These are phyloP conservation scores for Rutstroemia sp. DNA, from an alignment of 2,329 filamentous ascomycete genomes.

Conservation along the genomic window DNA sequence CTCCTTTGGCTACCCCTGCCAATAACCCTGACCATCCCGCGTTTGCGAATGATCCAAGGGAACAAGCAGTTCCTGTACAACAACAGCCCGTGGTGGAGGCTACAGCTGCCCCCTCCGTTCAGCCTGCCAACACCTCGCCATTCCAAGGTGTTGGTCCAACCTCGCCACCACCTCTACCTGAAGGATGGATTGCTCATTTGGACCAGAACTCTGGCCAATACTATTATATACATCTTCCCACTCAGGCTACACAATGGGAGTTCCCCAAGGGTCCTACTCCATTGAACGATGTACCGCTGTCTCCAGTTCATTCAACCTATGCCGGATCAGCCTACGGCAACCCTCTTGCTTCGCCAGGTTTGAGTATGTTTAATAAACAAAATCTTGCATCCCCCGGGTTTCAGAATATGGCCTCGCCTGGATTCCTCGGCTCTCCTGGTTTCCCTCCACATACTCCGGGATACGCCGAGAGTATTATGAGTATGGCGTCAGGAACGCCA, in stretches of 20 bases:
- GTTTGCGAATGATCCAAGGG: constrained; percentile 76
- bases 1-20: constrained; percentile 28
- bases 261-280: constrained; percentile 95
- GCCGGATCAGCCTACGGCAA: constrained; percentile 61
- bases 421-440: constrained; percentile 9
- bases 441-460: constrained; percentile 76
- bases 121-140: constrained; percentile 31
- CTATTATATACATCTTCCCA: constrained; percentile 95
- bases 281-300: constrained; percentile 71
- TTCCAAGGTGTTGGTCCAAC: constrained; percentile 53
- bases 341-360: constrained; percentile 61
- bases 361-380: constrained; percentile 46
- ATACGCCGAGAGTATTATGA: constrained; percentile 81
- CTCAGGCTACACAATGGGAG: constrained; percentile 96
- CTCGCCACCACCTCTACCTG: constrained; percentile 86
- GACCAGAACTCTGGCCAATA: constrained; percentile 96
- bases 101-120: constrained; percentile 15
- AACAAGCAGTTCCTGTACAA: constrained; percentile 14
- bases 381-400: constrained; percentile 43
- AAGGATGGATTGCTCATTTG: constrained; percentile 96
- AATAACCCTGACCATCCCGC: constrained; percentile 71
- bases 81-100: constrained; percentile 23
- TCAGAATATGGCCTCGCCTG: neutral
- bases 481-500: constrained; percentile 67
- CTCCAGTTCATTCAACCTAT: constrained; percentile 52